phyloP scores from a whole-genome alignment of 805 yeast species.

The Wickerhamomyces alni region DNA sequence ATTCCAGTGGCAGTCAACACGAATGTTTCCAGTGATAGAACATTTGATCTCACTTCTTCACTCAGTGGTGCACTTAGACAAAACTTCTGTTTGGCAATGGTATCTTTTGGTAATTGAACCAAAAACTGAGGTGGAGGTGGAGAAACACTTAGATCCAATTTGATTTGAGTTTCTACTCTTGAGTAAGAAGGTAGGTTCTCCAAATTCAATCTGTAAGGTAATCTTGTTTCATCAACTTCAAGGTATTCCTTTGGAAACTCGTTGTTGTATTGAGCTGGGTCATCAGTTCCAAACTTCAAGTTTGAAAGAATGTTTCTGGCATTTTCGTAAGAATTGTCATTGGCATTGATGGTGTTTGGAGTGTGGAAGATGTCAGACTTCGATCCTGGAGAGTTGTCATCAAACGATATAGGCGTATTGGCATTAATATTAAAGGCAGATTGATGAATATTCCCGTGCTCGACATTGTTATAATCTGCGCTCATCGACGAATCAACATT shows the following conservation, averaged over 20 bases:
- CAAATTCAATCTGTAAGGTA: constrained; percentile 45
- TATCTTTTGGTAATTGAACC: constrained; percentile 79
- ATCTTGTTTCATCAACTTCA: constrained; percentile 18
- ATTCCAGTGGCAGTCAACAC: constrained; percentile 57
- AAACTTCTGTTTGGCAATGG: constrained; percentile 81
- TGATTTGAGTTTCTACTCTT: constrained; percentile 94
- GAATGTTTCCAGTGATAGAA: constrained; percentile 69
- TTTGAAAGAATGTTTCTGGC: constrained; percentile 19
- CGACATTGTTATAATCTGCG: background rate
- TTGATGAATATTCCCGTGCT: background rate
- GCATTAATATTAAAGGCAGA: constrained; percentile 3
- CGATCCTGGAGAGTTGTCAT: constrained; percentile 1
- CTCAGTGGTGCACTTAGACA: constrained; percentile 47
- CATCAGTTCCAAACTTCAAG: constrained; percentile 21
- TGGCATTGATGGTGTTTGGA: constrained; percentile 9
- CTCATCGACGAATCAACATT: constrained; percentile 1
- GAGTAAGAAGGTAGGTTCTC: constrained; percentile 71
- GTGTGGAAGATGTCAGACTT: constrained; percentile 14
- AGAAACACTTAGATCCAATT: constrained; percentile 56
- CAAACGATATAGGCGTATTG: constrained; percentile 14
- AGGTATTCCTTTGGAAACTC: constrained; percentile 24
- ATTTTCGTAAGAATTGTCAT: constrained; percentile 18
- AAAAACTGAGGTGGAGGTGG: constrained; percentile 75
- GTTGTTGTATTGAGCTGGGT: constrained; percentile 16
- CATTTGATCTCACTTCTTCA: constrained; percentile 41